Conservation (phyloP, 176 grass and related monocot species). For the Guadua angustifolia region DNA sequence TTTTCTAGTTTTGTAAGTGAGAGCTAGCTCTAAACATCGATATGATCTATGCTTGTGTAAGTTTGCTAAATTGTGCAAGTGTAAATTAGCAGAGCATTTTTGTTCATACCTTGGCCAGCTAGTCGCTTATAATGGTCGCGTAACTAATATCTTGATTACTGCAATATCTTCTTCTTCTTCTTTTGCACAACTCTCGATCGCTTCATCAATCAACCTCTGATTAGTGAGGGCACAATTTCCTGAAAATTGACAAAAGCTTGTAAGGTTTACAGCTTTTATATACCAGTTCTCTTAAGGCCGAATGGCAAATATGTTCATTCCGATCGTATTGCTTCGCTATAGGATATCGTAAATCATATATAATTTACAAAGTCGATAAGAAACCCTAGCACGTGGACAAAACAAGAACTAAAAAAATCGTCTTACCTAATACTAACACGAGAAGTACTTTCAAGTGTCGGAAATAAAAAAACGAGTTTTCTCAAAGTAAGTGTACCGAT, state of each 20-base stretch:
- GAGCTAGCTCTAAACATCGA: neutral
- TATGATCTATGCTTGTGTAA: neutral
- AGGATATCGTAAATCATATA: neutral
- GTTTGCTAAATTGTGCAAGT: neutral
- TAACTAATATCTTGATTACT: neutral
- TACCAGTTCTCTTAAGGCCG: neutral
- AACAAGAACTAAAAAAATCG: neutral
- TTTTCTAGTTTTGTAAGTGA: neutral
- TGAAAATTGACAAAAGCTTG: neutral
- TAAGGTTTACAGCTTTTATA: neutral
- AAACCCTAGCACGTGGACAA: slow-evolving; percentile 1
- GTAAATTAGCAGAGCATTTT: neutral
- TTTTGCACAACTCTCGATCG: neutral
- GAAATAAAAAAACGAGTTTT: neutral
- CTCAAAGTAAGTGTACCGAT: neutral
- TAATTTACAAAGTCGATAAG: neutral
- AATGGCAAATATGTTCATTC: neutral
- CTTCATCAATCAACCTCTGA: neutral
- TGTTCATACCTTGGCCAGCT: neutral
- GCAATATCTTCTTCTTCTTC: neutral
- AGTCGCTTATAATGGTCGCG: neutral
- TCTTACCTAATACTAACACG: neutral
- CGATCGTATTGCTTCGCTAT: neutral
- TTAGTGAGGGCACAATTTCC: neutral
- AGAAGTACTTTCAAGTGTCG: slow-evolving; percentile 7